Evolutionary conservation across 176 grass and related monocot species (phyloP), one percentile per base, ranked within the genome.

Genomic region (Musa itinerans): DNA sequence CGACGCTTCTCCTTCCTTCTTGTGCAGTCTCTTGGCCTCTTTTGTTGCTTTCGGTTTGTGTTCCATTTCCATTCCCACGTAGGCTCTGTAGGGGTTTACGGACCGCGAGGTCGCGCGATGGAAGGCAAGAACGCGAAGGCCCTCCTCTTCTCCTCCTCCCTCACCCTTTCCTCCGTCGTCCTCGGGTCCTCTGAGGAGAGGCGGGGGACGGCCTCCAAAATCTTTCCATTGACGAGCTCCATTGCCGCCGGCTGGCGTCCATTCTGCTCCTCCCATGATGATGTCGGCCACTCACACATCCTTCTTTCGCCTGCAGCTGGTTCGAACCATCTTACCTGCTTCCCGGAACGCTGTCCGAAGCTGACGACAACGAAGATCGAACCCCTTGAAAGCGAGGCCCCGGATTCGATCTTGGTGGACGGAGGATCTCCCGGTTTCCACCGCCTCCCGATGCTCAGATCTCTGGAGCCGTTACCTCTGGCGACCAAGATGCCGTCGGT

Each of bases 401-500:
- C 16, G 23, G 64, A 20, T n/a, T 43, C 23, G 25, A 70, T 79
- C 15, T 56, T 66, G n/a, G 19, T 70, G 1, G 17, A 16, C 26
- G 10, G 29, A 10, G 77, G 25, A 70, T 79, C 53, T 19, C 19
- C 21, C 8, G 53, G 53, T 3, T 79, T 79, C 65, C 77, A 49
- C 66, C 66, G 27, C 27, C 65, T 79, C 63, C 76, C 62, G 4
- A 24, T 21, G 43, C 76, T 78, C 53, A 53, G 25, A 58, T 79
- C 66, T 24, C 52, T 79, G 8, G 77, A 71, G 15, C 53, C 65
- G 11, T 17, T 4, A 1, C 77, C 66, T 26, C n/a, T 21, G 53
- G 19, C 6, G 19, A 22, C 15, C 48, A 27, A 77, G 48, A 17
- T 43, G 16, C 7, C 27, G 5, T 17, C 15, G 13, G 14, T 69